Conservation (phyloP, 495 filamentous ascomycete species). For the Aspergillus steynii region DNA sequence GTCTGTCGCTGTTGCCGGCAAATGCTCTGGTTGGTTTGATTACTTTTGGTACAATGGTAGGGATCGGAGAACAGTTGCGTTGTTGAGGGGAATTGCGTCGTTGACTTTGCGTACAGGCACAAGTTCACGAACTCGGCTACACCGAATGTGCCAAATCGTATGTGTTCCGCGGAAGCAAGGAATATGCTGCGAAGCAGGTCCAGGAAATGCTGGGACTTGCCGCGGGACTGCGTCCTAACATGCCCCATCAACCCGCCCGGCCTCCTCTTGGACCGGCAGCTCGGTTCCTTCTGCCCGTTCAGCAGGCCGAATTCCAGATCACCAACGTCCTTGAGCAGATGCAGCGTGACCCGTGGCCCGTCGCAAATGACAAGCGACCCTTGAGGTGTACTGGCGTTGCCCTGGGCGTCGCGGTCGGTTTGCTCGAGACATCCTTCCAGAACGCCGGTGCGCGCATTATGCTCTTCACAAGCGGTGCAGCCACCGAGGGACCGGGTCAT, state of each 20-base stretch:
- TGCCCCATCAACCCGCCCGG: constrained; percentile 78
- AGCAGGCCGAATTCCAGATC: constrained; percentile 97
- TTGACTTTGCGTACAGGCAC: constrained; percentile 59
- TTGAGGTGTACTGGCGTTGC: constrained; percentile 95
- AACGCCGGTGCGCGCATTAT: constrained; percentile 95
- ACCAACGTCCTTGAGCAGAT: constrained; percentile 96
- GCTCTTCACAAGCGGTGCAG: constrained; percentile 93
- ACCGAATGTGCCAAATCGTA: constrained; percentile 99
- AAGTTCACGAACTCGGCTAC: constrained; percentile 98
- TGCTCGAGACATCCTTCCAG: constrained; percentile 92
- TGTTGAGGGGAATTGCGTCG: background rate
- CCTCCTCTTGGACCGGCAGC: constrained; percentile 79
- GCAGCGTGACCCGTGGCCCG: constrained; percentile 98
- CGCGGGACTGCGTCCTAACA: constrained; percentile 70
- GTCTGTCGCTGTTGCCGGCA: constrained; percentile 88
- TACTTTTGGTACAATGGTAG: constrained; percentile 95
- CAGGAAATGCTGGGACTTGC: constrained; percentile 94
- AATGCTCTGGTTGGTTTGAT: constrained; percentile 94
- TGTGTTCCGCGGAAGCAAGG: constrained; percentile 97
- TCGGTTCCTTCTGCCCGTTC: constrained; percentile 90
- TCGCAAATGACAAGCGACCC: constrained; percentile 88
- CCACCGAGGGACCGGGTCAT: constrained; percentile 94
- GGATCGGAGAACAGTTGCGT: constrained; percentile 12
- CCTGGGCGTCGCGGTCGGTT: constrained; percentile 87
- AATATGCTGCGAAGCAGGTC: constrained; percentile 94